Base-by-base conservation (phyloP, 441 rosid genomes). In the Pelargonium cotyledonis region DNA sequence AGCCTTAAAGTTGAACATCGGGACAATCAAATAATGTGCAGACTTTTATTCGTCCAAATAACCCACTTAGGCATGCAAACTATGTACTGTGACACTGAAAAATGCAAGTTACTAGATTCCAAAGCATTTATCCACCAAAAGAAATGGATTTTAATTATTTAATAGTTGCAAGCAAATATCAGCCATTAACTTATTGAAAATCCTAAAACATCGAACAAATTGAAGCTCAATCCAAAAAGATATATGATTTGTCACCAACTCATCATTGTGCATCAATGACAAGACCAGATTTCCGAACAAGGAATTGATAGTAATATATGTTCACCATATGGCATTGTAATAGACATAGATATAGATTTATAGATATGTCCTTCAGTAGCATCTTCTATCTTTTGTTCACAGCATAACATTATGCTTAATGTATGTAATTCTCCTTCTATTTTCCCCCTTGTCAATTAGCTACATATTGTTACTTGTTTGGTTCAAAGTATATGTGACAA, bases 191-290 rank as follows among this genome's bases (percentile, higher is more conserved):
- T 35, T 35, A 35, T 35, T 35, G 40, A 35, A 3, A 35, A 35
- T 35, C 40, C 40, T 35, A 35, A 35, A 35, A 35, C 40, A 35
- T 35, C 6, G 40, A 35, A 35, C 40, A 51, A 16, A 51, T n/a
- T 51, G 21, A 51, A 51, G 6, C 58, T 51, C 18, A 51, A 51
- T 16, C 58, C 58, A 51, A n/a, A 51, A 51, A 51, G 58, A 51
- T 51, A 51, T n/a, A 5, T 51, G 58, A 51, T 51, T 51, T 51
- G 58, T 51, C 58, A 51, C 58, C 6, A 35, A 35, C 40, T 35
- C 40, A 35, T 35, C 19, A 51, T n/a, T 51, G 58, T 51, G 58
- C 58, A 51, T 51, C n/a, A 51, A n/a, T 51, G 18, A 51, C 58
- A 51, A 16, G 15, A 14, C 58, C 58, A 12, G 19, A 14, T 51